Evolutionary conservation across 164 flowering plant species (phyloP).

Genomic region (Tetracentron sinense): DNA sequence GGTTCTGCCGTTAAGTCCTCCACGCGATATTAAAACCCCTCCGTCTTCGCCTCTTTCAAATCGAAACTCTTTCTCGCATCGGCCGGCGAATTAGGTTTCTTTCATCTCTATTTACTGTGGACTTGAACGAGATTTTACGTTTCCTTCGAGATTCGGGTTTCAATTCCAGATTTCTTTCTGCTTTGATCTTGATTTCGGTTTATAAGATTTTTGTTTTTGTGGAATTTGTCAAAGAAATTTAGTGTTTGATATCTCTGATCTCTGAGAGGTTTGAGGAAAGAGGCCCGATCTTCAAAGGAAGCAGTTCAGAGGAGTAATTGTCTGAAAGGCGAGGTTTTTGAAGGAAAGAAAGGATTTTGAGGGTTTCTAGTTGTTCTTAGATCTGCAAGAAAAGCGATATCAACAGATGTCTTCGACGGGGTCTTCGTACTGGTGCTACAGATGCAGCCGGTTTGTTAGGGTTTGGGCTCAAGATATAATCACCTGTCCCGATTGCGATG

Average conservation of each 20-base stretch:
- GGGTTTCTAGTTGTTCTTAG: not conserved
- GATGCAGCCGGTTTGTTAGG: constrained; percentile 51
- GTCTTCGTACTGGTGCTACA: constrained; percentile 71
- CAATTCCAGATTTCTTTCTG: too few species aligned
- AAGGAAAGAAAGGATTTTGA: constrained; percentile 7
- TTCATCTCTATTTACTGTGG: too few species aligned
- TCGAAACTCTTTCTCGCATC: too few species aligned
- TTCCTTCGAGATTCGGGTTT: not conserved
- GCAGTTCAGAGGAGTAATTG: not conserved
- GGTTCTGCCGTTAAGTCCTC: constrained; percentile 15
- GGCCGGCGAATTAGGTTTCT: too few species aligned
- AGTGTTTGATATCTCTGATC: not conserved
- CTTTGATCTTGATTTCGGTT: not conserved
- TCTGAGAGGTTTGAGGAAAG: not conserved
- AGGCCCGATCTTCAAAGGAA: too few species aligned
- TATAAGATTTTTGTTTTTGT: too few species aligned
- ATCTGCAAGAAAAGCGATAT: not conserved
- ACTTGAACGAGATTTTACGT: too few species aligned
- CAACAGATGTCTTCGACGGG: constrained; percentile 22
- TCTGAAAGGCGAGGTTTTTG: constrained; percentile 6
- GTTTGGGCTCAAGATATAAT: constrained; percentile 23
- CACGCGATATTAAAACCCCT: not conserved
- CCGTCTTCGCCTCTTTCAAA: not conserved
- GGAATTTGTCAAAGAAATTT: not conserved
- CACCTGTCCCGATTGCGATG: constrained; percentile 63